Conservation (phyloP, 495 filamentous ascomycete genomes). For the Aspergillus olivimuriae region DNA sequence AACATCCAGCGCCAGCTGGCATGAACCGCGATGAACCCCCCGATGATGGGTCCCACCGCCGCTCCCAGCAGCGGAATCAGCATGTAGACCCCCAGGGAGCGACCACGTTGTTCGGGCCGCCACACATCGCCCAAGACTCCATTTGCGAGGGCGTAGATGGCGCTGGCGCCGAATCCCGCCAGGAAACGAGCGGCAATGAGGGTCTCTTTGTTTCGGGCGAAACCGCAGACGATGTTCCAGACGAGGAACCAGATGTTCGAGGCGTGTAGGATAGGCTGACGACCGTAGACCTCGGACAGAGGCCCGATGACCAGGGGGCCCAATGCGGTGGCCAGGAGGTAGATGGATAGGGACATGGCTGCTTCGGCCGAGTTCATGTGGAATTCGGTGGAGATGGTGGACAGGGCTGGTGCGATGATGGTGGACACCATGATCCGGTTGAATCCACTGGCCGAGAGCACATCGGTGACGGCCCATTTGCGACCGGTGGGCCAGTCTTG, state of each 20-base stretch:
- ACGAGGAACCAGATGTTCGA: constrained; percentile 7
- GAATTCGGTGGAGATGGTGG: neutral
- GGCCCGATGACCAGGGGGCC: constrained; percentile 8
- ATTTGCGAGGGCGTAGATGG: constrained; percentile 5
- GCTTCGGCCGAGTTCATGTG: constrained; percentile 2
- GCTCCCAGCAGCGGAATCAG: constrained; percentile 9
- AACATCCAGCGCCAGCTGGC: constrained; percentile 54
- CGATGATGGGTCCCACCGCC: constrained; percentile 38
- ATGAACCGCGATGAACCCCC: constrained; percentile 47
- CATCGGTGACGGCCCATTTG: constrained; percentile 2
- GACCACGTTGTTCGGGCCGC: constrained; percentile 6
- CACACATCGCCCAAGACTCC: constrained; percentile 10
- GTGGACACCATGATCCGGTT: constrained; percentile 6
- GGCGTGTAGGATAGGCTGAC: constrained; percentile 3
- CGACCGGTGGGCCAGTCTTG: constrained; percentile 5
- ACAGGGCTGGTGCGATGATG: constrained; percentile 8
- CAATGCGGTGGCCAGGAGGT: constrained; percentile 8
- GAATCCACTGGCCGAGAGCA: constrained; percentile 7
- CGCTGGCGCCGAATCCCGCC: constrained; percentile 7
- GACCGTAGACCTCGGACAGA: constrained; percentile 7
- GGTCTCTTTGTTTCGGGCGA: neutral
- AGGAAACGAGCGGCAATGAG: constrained; percentile 10
- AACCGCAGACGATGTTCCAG: constrained; percentile 7
- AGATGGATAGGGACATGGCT: constrained; percentile 2
- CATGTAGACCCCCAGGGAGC: constrained; percentile 8